A percentile compares a stretch with the other conserved stretches of the same genome.
phyloP scores from a whole-genome alignment of 2,329 filamentous ascomycete species.

The Venturia asperata region DNA sequence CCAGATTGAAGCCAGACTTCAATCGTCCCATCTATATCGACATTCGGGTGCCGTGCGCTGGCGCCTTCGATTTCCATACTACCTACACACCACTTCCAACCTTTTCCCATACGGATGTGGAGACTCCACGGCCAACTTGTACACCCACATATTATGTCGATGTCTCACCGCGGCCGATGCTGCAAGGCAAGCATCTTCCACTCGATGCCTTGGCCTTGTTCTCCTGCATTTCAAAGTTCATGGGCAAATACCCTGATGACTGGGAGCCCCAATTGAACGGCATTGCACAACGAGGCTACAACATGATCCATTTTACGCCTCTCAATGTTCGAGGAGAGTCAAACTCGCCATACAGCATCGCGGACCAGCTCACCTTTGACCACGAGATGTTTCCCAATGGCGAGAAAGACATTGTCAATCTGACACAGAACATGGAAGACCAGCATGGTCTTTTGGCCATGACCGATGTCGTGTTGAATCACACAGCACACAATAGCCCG shows the following conservation, averaged over 20 bases:
- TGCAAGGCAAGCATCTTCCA: conserved; percentile 68
- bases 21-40: conserved; percentile 87
- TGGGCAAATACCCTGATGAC: conserved; percentile 83
- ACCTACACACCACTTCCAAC: conserved; percentile 83
- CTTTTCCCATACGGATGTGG: conserved; percentile 54
- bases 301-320: conserved; percentile 98
- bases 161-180: conserved; percentile 71
- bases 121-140: conserved; percentile 50
- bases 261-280: conserved; percentile 86
- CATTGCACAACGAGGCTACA: conserved; percentile 88
- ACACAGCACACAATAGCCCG: conserved; percentile 89
- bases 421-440: conserved; percentile 75
- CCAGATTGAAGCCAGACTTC: conserved; percentile 82
- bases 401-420: conserved; percentile 67
- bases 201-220: conserved; percentile 85
- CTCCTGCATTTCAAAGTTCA: conserved; percentile 94
- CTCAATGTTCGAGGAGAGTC: conserved; percentile 81
- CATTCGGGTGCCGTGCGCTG: conserved; percentile 71
- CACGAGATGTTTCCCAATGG: conserved; percentile 73
- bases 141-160: conserved; percentile 87
- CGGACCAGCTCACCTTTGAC: conserved; percentile 86
- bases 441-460: conserved; percentile 79
- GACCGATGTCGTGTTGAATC: conserved; percentile 96
- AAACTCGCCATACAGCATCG: conserved; percentile 96
- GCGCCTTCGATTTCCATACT: conserved; percentile 90